These are phyloP conservation scores for Arachis hypogaea DNA, from an alignment of 306 rosid genomes.

Conservation along the genomic window DNA sequence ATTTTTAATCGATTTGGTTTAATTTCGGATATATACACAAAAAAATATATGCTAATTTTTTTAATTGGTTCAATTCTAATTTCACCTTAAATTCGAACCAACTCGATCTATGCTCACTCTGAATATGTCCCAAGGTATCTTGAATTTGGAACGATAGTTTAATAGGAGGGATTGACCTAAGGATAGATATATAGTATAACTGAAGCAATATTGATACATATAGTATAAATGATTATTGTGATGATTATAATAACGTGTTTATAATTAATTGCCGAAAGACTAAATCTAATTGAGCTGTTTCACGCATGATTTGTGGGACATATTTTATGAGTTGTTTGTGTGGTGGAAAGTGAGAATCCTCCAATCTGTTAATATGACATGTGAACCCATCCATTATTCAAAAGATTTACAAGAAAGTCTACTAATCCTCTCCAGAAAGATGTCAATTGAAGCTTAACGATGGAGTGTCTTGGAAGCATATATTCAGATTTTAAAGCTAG, in stretches of 20 bases:
- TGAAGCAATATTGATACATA: slow-evolving; percentile 20
- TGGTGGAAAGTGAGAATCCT: slow-evolving; percentile 68
- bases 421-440: slow-evolving; percentile 32
- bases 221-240: neutral
- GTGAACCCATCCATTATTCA: slow-evolving; percentile 56
- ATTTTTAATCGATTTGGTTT: too few relatives aligned
- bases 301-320: slow-evolving; percentile 83
- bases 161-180: slow-evolving; percentile 45
- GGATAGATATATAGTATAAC: slow-evolving; percentile 22
- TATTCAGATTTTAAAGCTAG: too few relatives aligned
- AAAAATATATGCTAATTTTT: too few relatives aligned
- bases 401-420: slow-evolving; percentile 50
- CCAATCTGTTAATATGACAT: slow-evolving; percentile 57
- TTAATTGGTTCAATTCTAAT: neutral
- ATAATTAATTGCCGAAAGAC: slow-evolving; percentile 33
- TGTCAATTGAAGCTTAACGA: slow-evolving; percentile 43
- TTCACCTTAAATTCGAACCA: neutral
- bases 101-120: too few relatives aligned
- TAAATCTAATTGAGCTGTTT: slow-evolving; percentile 79
- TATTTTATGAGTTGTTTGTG: slow-evolving; percentile 69
- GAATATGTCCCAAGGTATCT: neutral
- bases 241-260: slow-evolving; percentile 29
- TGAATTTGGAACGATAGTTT: neutral
- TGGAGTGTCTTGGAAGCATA: too few relatives aligned
- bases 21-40: too few relatives aligned